phyloP scores from a whole-genome alignment of 495 filamentous ascomycete genomes.

The Ascodesmis nigricans region DNA sequence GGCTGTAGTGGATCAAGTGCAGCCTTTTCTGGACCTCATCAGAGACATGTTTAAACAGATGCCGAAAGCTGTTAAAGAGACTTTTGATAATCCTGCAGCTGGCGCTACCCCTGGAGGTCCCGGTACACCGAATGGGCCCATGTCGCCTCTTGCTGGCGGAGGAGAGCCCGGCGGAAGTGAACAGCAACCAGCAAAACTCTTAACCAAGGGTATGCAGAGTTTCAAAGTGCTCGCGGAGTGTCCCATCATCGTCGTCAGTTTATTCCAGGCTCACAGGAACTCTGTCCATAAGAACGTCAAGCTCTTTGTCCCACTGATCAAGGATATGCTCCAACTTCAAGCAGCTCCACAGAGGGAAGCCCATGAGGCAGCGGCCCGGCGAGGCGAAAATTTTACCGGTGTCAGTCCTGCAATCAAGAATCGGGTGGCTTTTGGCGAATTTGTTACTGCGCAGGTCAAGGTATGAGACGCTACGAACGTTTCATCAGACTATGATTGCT shows the following conservation, averaged over 20 bases:
- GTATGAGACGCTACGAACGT: constrained; percentile 5
- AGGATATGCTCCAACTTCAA: constrained; percentile 63
- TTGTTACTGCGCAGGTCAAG: constrained; percentile 94
- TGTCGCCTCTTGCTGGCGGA: constrained; percentile 61
- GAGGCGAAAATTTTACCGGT: constrained; percentile 65
- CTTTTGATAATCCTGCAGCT: constrained; percentile 49
- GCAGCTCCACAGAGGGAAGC: constrained; percentile 86
- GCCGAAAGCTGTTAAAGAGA: constrained; percentile 80
- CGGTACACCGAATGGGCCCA: constrained; percentile 64
- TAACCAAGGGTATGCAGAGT: constrained; percentile 86
- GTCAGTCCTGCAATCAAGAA: constrained; percentile 90
- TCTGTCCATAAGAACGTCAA: constrained; percentile 71
- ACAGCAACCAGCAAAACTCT: constrained; percentile 54
- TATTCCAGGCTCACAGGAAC: constrained; percentile 75
- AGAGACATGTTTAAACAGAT: constrained; percentile 87
- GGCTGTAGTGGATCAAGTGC: constrained; percentile 39
- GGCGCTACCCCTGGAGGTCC: constrained; percentile 44
- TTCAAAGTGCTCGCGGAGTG: constrained; percentile 98
- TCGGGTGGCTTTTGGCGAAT: constrained; percentile 82
- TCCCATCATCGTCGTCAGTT: constrained; percentile 94
- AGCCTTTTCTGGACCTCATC: constrained; percentile 75
- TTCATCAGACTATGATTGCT: neutral
- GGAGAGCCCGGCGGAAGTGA: constrained; percentile 51
- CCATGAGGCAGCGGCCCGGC: constrained; percentile 55
- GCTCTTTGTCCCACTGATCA: constrained; percentile 81